Base-by-base conservation (phyloP, 75 land plant species). In the Gnetum montanum region DNA sequence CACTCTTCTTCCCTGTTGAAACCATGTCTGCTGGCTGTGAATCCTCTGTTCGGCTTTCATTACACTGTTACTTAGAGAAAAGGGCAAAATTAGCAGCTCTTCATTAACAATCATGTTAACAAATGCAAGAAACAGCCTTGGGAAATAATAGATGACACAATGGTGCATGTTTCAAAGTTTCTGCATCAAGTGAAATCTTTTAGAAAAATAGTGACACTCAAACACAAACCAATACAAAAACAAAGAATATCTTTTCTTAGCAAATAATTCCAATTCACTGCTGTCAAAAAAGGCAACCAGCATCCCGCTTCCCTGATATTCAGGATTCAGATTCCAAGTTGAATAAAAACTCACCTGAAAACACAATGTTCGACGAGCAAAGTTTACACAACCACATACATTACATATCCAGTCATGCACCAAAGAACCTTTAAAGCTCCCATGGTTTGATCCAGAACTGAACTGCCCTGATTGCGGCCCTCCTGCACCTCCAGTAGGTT, bases 301-400 rank as follows among this genome's bases (percentile, higher is more conserved):
- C n/a, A n/a, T n/a, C n/a, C n/a, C n/a, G n/a, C n/a, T n/a, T n/a
- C n/a, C n/a, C n/a, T n/a, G n/a, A n/a, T n/a, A n/a, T n/a, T n/a
- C n/a, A n/a, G n/a, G n/a, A n/a, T n/a, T n/a, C n/a, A n/a, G n/a
- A n/a, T n/a, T n/a, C n/a, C n/a, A n/a, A n/a, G n/a, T n/a, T n/a
- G n/a, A n/a, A 16, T 22, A 20, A 20, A 48, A 20, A 26, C 50
- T 48, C 26, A 70, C 78, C 75, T 75, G 78, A 60, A 75, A 75
- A 51, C 78, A 75, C 16, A 59, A 53, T 8, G 54, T 51, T 8
- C 78, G 67, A 16, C 78, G 75, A 41, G 78, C 78, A 75, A 75
- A 75, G 40, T 75, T 75, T 10, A 63, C 67, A 66, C 78, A 75
- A 19, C 74, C 75, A 48, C 78, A 75, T 34, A 75, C 54, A 12